Evolutionary conservation across 2,329 filamentous ascomycete genomes (phyloP).

Genomic region (Penicillium sp.): DNA sequence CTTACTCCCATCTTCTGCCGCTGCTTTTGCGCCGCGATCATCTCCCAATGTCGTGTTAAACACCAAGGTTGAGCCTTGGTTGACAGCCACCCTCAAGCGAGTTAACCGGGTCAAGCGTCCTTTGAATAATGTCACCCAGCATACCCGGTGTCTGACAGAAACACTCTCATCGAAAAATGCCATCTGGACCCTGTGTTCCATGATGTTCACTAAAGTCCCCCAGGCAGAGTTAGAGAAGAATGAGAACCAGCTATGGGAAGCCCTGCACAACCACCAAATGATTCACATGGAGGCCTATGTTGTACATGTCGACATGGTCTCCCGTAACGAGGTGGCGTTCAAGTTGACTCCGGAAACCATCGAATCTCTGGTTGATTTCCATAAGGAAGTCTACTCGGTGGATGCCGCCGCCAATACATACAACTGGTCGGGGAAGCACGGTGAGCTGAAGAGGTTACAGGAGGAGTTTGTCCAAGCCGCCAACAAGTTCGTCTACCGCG

Average conservation of each 20-base stretch:
- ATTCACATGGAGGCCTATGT: conserved; percentile 95
- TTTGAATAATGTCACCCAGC: conserved; percentile 93
- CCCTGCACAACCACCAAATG: conserved; percentile 88
- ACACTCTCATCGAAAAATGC: conserved; percentile 84
- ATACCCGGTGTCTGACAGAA: conserved; percentile 92
- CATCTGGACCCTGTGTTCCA: conserved; percentile 89
- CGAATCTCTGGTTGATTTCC: conserved; percentile 87
- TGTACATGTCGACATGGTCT: conserved; percentile 98
- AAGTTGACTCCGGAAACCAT: conserved; percentile 96
- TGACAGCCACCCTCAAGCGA: conserved; percentile 93
- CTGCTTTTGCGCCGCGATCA: conserved; percentile 90
- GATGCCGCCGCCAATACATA: conserved; percentile 86
- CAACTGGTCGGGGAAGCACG: conserved; percentile 95
- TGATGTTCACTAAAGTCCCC: conserved; percentile 89
- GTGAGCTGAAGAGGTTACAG: conserved; percentile 94
- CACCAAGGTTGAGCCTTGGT: conserved; percentile 90
- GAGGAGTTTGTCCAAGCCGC: conserved; percentile 94
- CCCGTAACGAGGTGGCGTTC: conserved; percentile 95
- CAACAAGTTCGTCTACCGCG: conserved; percentile 96
- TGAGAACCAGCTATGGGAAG: conserved; percentile 77
- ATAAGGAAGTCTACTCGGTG: conserved; percentile 91
- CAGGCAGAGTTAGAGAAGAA: conserved; percentile 81
- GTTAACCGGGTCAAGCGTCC: conserved; percentile 96
- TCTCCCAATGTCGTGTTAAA: conserved; percentile 93
- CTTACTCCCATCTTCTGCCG: conserved; percentile 90